Evolutionary conservation across 2,329 filamentous ascomycete genomes (phyloP).

Genomic region (Diaporthe sp.): DNA sequence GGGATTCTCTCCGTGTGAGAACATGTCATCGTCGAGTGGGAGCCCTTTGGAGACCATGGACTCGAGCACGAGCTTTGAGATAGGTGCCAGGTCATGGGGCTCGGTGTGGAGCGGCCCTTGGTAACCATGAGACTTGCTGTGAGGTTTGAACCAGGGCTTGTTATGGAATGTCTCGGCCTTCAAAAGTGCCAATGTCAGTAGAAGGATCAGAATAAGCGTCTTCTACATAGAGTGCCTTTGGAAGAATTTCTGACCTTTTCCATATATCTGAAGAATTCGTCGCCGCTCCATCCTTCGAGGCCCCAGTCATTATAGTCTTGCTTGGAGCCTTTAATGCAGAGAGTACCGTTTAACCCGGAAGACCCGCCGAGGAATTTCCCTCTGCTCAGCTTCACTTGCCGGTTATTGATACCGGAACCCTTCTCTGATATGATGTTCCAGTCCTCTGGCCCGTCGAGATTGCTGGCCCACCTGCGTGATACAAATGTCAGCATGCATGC

Average conservation of each 20-base stretch:
- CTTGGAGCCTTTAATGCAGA: conserved; percentile 28
- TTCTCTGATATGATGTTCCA: conserved; percentile 23
- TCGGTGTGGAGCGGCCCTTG: conserved; percentile 24
- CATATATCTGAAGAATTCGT: conserved; percentile 14
- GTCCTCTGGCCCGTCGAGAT: conserved; percentile 24
- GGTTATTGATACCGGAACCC: conserved; percentile 12
- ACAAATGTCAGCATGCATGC: not conserved
- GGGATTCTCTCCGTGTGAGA: conserved; percentile 21
- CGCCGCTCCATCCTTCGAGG: conserved; percentile 11
- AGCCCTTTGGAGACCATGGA: conserved; percentile 19
- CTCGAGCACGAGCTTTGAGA: conserved; percentile 16
- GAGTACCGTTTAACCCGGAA: conserved; percentile 4
- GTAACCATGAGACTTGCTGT: conserved; percentile 12
- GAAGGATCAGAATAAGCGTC: rapidly evolving
- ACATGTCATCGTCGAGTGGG: conserved; percentile 24
- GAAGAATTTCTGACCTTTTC: not conserved
- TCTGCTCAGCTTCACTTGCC: conserved; percentile 16
- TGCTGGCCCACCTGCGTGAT: not conserved
- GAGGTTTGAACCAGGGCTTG: conserved; percentile 13
- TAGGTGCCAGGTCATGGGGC: conserved; percentile 24
- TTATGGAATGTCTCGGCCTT: conserved; percentile 23
- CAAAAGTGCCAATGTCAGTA: not conserved
- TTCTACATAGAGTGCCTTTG: not conserved
- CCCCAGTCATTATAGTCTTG: conserved; percentile 23
- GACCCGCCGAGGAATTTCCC: conserved; percentile 23